Evolutionary conservation across 768 basidiomycete species (phyloP).

Genomic region (Rhizopogon sp.): DNA sequence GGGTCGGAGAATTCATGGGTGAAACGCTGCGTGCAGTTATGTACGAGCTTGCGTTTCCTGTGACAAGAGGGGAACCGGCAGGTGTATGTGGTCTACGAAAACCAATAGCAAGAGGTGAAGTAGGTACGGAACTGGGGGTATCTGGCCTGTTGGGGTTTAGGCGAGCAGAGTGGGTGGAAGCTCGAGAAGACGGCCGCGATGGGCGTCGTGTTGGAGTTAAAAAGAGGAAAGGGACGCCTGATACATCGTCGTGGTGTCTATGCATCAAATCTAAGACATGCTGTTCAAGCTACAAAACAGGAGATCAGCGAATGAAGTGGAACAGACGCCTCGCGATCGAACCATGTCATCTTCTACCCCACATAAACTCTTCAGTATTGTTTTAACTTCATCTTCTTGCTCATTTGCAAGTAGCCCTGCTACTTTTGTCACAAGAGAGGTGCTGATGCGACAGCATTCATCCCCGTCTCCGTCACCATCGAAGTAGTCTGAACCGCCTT

Average conservation of each 20-base stretch:
- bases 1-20: slow-evolving; percentile 65
- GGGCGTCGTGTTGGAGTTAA: slow-evolving; percentile 77
- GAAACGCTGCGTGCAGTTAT: slow-evolving; percentile 48
- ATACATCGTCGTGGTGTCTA: slow-evolving; percentile 82
- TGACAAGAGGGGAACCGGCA: slow-evolving; percentile 68
- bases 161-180: slow-evolving; percentile 64
- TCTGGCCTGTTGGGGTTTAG: slow-evolving; percentile 64
- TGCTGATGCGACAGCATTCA: slow-evolving; percentile 49
- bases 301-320: slow-evolving; percentile 12
- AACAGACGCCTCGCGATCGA: slow-evolving; percentile 21
- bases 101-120: slow-evolving; percentile 68
- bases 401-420: slow-evolving; percentile 73
- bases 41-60: slow-evolving; percentile 49
- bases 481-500: slow-evolving; percentile 45
- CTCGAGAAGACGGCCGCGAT: slow-evolving; percentile 76
- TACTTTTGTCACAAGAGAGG: slow-evolving; percentile 63
- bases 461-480: slow-evolving; percentile 55
- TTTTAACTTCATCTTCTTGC: slow-evolving; percentile 83
- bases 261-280: slow-evolving; percentile 94
- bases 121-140: slow-evolving; percentile 70
- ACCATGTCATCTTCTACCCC: slow-evolving; percentile 68
- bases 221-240: slow-evolving; percentile 78
- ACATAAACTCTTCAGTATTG: slow-evolving; percentile 63
- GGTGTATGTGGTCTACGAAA: slow-evolving; percentile 82
- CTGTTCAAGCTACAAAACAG: slow-evolving; percentile 64